phyloP scores from a whole-genome alignment of 805 yeast genomes.

The Candida broadrunensis region DNA sequence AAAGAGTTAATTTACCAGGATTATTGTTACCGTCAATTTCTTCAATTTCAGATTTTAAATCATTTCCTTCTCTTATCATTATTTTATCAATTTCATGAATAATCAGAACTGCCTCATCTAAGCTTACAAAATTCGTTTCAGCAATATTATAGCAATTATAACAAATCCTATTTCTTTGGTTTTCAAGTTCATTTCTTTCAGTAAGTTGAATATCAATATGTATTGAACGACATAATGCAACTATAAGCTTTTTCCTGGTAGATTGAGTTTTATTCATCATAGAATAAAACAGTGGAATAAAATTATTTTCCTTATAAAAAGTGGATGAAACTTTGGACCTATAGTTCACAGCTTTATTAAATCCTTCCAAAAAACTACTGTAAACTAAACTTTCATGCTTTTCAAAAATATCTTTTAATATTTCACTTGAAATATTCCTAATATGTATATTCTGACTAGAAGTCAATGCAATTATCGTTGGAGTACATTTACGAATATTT shows the following conservation, averaged over 20 bases:
- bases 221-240: constrained; percentile 6
- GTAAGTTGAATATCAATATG: constrained; percentile 1
- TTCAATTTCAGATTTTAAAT: constrained; percentile 4
- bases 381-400: constrained; percentile 74
- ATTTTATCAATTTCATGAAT: constrained; percentile 41
- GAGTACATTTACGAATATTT: constrained; percentile 67
- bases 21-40: background rate
- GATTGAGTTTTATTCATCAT: constrained; percentile 36
- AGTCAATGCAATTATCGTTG: constrained; percentile 69
- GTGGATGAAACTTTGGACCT: constrained; percentile 21
- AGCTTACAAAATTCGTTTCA: constrained; percentile 31
- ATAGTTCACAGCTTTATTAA: constrained; percentile 52
- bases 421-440: constrained; percentile 44
- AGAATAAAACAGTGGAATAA: constrained; percentile 39
- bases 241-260: constrained; percentile 42
- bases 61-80: constrained; percentile 11
- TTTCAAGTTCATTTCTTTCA: constrained; percentile 5
- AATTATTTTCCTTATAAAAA: constrained; percentile 23
- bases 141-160: constrained; percentile 38
- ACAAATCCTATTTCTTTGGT: constrained; percentile 18
- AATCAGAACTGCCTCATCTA: constrained; percentile 52
- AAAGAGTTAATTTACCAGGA: background rate
- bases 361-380: constrained; percentile 60
- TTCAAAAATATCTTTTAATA: constrained; percentile 56
- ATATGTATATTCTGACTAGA: constrained; percentile 47